Base-by-base conservation (phyloP, 1,139 yeast genomes). In the Suhomyces anneliseae region DNA sequence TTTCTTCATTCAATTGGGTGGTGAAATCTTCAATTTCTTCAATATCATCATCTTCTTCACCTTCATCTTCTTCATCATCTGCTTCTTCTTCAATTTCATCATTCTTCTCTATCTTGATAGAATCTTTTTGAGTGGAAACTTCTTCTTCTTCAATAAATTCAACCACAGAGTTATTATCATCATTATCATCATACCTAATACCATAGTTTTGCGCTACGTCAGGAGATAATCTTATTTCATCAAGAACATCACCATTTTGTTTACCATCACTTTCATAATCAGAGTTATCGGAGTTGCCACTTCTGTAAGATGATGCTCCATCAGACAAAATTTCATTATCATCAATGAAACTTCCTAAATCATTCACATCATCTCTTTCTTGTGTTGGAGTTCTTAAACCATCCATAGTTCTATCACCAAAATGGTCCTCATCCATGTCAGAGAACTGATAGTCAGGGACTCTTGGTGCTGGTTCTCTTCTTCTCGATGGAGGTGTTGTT, bases 1-100 rank as follows among this genome's bases (percentile, higher is more conserved):
- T 57, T 49, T 74, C 79, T 40, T 72, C 73, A 47, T 74, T 74
- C 38, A 74, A 59, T 48, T 74, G 79, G 0, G 78, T 70, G 10
- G 73, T 65, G 46, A 68, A 66, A 51, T 70, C 72, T 24, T 58
- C 66, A 32, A 58, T 60, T 41, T 62, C 68, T 33, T 62, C 70
- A 4, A 63, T 63, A 4, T 58, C 69, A 12, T 62, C 70, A 14
- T 58, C 63, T 11, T 46, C 53, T 5, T 36, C 45, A 3, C 14
- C 43, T 8, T 51, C 58, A 19, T 54, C 60, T 27, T 51, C 51
- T 9, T 45, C 36, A n/a, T 37, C 44, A 26, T 35, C 41, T 11
- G 48, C 54, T 8, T 43, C 44, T n/a, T 49, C 49, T n/a, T 52
- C 57, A 8, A 41, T 40, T 27, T 41, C 40, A 38, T 54, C 50